A percentile compares a stretch with the other conserved stretches of the same genome.
Evolutionary conservation across 495 filamentous ascomycete species (phyloP).

Genomic region (Trichoderma reesei): DNA sequence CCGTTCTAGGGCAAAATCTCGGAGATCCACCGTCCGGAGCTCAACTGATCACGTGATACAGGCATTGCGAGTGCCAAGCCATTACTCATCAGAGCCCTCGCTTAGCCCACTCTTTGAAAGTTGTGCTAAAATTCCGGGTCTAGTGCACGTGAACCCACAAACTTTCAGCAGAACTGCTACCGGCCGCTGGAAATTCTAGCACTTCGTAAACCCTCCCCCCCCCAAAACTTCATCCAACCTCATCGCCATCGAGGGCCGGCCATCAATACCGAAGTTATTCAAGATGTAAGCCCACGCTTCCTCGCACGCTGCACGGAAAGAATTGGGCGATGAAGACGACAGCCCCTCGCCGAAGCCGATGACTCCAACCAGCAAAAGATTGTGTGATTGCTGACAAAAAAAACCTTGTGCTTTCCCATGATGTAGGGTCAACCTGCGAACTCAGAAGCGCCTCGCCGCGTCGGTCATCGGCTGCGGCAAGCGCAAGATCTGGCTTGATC

Average conservation of each 20-base stretch:
- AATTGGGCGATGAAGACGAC: background rate
- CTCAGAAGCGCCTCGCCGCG: constrained; percentile 98
- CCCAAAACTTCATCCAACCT: constrained; percentile 20
- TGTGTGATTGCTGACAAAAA: constrained; percentile 23
- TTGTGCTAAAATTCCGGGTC: background rate
- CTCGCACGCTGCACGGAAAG: background rate
- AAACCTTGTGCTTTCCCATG: constrained; percentile 13
- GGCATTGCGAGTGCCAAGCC: background rate
- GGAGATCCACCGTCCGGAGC: no score
- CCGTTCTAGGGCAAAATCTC: no score
- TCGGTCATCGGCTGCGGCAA: constrained; percentile 96
- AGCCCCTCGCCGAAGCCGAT: background rate
- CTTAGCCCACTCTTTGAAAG: constrained; percentile 8
- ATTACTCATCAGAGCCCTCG: constrained; percentile 12
- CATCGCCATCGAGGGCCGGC: constrained; percentile 20
- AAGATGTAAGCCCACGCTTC: constrained; percentile 25
- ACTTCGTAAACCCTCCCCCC: constrained; percentile 11
- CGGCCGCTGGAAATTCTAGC: constrained; percentile 11
- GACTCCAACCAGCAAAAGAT: background rate
- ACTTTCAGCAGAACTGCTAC: constrained; percentile 6
- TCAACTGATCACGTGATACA: background rate
- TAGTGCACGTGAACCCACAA: constrained; percentile 13
- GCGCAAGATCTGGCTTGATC: constrained; percentile 99
- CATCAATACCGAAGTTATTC: constrained; percentile 21
- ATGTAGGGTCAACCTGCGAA: constrained; percentile 96